Evolutionary conservation across 78 protist species (phyloP).

Genomic region (Emiliania huxleyi): DNA sequence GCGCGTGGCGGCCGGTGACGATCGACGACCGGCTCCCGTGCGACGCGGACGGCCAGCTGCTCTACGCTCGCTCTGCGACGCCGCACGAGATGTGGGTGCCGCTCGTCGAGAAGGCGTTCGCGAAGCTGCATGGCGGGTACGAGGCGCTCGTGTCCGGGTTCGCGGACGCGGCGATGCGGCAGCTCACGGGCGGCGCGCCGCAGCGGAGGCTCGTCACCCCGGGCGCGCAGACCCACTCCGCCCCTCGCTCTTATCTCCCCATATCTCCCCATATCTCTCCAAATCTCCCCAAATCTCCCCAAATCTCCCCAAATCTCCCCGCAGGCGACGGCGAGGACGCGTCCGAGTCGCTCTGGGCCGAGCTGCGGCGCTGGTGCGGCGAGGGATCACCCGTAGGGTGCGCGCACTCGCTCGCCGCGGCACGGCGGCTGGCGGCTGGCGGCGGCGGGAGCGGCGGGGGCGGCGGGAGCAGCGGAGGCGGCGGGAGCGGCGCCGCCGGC

Average conservation of each 20-base stretch:
- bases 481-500: not conserved
- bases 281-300: too few relatives aligned
- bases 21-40: constrained; percentile 18
- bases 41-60: not conserved
- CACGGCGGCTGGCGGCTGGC: not conserved
- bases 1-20: not conserved
- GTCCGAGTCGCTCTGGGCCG: not conserved
- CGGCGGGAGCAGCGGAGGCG: not conserved
- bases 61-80: not conserved
- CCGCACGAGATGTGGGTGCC: not conserved
- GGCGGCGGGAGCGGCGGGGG: not conserved
- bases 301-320: too few relatives aligned
- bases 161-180: not conserved
- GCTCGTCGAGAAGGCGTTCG: constrained; percentile 1
- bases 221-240: too few relatives aligned
- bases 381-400: not conserved
- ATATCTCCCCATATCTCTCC: too few relatives aligned
- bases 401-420: not conserved
- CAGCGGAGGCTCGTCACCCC: not conserved
- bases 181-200: not conserved
- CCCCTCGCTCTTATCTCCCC: too few relatives aligned
- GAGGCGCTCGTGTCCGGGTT: not conserved
- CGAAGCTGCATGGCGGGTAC: not conserved
- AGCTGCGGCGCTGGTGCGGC: not conserved
- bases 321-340: not conserved